Evolutionary conservation across 225 moss, liverwort and hornwort genomes (phyloP).

Genomic region (Pseudoscleropodium purum): DNA sequence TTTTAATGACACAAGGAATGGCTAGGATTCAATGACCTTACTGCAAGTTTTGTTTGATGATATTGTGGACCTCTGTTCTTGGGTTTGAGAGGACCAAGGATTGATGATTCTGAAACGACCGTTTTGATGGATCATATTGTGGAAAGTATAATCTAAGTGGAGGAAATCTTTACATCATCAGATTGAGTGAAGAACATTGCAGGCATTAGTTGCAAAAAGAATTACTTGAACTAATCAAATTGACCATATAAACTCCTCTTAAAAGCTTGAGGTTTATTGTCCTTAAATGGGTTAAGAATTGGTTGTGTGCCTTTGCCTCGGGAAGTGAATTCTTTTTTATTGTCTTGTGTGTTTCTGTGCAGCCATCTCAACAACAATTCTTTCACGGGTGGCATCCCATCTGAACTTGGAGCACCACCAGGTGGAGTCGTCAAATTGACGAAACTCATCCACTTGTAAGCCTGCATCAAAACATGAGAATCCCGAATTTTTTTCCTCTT

Average conservation of each 20-base stretch:
- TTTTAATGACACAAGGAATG: not conserved
- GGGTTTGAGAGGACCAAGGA: not conserved
- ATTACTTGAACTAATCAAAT: not conserved
- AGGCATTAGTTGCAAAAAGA: not conserved
- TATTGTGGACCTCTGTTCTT: not conserved
- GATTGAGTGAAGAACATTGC: not conserved
- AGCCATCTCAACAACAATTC: constrained; percentile 44
- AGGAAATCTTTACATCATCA: not conserved
- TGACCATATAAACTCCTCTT: not conserved
- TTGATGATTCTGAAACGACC: not conserved
- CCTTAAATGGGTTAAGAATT: not conserved
- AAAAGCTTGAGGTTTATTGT: not conserved
- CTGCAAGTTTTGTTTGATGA: not conserved
- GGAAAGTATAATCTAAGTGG: not conserved
- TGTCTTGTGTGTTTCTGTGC: not conserved
- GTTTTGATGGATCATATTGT: not conserved
- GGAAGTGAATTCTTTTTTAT: not conserved
- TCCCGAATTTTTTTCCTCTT: not conserved
- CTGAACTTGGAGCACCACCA: constrained; percentile 21
- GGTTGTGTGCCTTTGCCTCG: not conserved
- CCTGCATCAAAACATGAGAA: not conserved
- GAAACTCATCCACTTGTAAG: constrained; percentile 26
- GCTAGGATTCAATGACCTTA: not conserved
- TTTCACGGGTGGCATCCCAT: constrained; percentile 19
- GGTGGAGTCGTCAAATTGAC: not conserved